phyloP scores from a whole-genome alignment of 2,329 filamentous ascomycete genomes.

The Fusarium heterosporum region DNA sequence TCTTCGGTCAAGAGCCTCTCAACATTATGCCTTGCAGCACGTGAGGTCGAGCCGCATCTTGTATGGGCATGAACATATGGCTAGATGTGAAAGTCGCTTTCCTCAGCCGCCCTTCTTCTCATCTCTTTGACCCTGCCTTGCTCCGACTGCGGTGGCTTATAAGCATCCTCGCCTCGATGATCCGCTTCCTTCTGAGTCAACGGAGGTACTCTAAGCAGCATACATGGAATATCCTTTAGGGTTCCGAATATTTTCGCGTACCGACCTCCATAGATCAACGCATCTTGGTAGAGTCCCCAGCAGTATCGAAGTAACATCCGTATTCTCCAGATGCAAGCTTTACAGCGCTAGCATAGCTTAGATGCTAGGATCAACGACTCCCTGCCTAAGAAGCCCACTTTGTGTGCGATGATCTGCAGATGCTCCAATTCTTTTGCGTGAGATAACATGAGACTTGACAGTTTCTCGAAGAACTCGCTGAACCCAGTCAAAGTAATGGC shows the following conservation, averaged over 20 bases:
- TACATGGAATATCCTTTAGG: neutral
- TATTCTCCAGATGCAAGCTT: neutral
- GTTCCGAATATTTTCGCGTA: neutral
- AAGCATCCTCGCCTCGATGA: neutral
- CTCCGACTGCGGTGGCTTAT: neutral
- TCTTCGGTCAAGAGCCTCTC: neutral
- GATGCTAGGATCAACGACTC: neutral
- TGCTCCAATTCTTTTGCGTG: neutral
- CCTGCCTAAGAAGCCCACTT: neutral
- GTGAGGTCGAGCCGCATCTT: neutral
- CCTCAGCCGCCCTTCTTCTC: neutral
- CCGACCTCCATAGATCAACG: slow-evolving; percentile 1
- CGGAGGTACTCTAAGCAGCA: neutral
- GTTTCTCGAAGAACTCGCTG: slow-evolving; percentile 7
- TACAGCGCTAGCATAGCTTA: neutral
- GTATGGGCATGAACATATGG: slow-evolving; percentile 7
- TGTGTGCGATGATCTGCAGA: neutral
- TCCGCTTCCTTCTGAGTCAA: neutral
- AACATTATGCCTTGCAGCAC: neutral
- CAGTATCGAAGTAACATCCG: neutral
- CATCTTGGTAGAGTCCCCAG: neutral
- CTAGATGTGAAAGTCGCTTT: slow-evolving; percentile 3
- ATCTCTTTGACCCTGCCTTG: neutral
- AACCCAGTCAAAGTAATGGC: slow-evolving; percentile 8
- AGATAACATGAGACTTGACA: neutral